phyloP scores from a whole-genome alignment of 345 rosid species.

The Boechera retrofracta region DNA sequence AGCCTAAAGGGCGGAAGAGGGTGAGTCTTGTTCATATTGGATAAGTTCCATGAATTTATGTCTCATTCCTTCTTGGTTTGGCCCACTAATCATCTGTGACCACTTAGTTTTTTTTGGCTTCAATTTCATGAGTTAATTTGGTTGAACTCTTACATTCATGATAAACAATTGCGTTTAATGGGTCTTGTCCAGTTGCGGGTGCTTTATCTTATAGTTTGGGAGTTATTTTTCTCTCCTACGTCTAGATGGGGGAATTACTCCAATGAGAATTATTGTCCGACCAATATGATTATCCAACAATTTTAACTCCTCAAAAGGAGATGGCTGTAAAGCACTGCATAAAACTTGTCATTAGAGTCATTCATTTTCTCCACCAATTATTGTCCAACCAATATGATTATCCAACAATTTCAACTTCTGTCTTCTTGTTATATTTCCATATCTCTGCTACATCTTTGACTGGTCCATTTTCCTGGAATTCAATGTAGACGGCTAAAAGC shows the following conservation, averaged over 20 bases:
- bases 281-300: background rate
- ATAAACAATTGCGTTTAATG: background rate
- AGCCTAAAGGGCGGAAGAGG: constrained; percentile 72
- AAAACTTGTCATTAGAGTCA: constrained; percentile 3
- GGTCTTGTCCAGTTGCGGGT: constrained; percentile 27
- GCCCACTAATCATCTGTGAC: constrained; percentile 12
- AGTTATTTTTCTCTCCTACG: constrained; percentile 12
- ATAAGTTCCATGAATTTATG: constrained; percentile 30
- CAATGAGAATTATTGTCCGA: constrained; percentile 5
- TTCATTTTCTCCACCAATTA: constrained; percentile 11
- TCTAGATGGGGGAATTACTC: constrained; percentile 16
- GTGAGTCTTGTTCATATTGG: constrained; percentile 52
- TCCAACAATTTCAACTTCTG: constrained; percentile 17
- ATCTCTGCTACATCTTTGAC: constrained; percentile 27
- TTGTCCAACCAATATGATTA: background rate
- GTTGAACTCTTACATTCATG: background rate
- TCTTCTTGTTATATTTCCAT: constrained; percentile 27
- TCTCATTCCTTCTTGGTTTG: constrained; percentile 21
- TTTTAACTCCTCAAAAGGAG: constrained; percentile 13
- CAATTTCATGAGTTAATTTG: constrained; percentile 2
- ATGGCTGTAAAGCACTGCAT: constrained; percentile 27
- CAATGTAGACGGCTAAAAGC: constrained; percentile 85
- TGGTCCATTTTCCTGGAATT: constrained; percentile 25
- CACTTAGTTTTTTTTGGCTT: constrained; percentile 21
- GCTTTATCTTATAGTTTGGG: constrained; percentile 18